Evolutionary conservation across 805 yeast genomes (phyloP).

Genomic region (Pichia insulana): DNA sequence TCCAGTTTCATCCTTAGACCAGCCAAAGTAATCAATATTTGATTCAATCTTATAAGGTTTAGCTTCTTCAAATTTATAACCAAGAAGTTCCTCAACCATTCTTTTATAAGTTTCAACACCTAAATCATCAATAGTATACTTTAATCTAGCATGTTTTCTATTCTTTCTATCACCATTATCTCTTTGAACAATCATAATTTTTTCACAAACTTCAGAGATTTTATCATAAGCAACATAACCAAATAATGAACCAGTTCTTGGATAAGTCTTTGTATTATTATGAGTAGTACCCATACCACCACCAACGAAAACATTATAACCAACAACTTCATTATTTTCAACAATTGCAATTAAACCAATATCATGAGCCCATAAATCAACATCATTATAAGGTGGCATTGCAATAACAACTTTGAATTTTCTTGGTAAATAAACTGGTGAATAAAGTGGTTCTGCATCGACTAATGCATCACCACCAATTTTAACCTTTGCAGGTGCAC

Average conservation of each 20-base stretch:
- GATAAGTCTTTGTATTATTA: conserved; percentile 93
- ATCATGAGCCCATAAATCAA: conserved; percentile 93
- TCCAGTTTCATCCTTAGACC: conserved; percentile 82
- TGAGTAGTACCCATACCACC: conserved; percentile 99
- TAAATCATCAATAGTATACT: conserved; percentile 91
- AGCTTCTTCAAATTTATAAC: conserved; percentile 62
- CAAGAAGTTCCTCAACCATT: conserved; percentile 79
- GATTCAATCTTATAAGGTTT: conserved; percentile 71
- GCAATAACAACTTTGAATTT: conserved; percentile 92
- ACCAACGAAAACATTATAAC: conserved; percentile 86
- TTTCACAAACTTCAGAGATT: conserved; percentile 74
- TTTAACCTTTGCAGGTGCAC: conserved; percentile 80
- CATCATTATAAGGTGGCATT: conserved; percentile 94
- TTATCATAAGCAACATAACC: conserved; percentile 68
- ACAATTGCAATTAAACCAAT: conserved; percentile 87
- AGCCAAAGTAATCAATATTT: conserved; percentile 86
- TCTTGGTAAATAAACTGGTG: conserved; percentile 83
- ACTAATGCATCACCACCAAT: conserved; percentile 83
- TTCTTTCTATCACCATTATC: conserved; percentile 91
- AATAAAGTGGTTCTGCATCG: conserved; percentile 81
- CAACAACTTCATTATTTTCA: conserved; percentile 55
- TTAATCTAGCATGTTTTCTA: conserved; percentile 95
- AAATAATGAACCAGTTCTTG: conserved; percentile 83
- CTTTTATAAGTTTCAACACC: conserved; percentile 76
- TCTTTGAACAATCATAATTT: conserved; percentile 88